Conservation (phyloP, 1,139 yeast genomes). For the Candida tropicalis region DNA sequence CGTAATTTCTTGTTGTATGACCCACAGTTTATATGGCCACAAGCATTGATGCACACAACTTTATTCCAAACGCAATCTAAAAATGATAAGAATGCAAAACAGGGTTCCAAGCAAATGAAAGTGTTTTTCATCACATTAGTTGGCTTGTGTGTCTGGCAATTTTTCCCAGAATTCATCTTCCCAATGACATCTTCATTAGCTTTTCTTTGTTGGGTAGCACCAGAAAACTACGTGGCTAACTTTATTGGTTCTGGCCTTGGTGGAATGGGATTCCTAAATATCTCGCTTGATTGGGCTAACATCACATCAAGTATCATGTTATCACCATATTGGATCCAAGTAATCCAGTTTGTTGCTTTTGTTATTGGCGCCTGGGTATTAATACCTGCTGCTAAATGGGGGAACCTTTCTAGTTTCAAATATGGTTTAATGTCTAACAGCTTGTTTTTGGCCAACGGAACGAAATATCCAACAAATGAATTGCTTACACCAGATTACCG, state of each 20-base stretch:
- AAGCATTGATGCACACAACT: slow-evolving; percentile 50
- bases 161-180: slow-evolving; percentile 45
- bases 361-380: slow-evolving; percentile 44
- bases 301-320: slow-evolving; percentile 47
- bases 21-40: slow-evolving; percentile 50
- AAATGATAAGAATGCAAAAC: slow-evolving; percentile 20
- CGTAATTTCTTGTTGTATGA: slow-evolving; percentile 43
- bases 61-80: slow-evolving; percentile 38
- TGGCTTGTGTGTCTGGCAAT: slow-evolving; percentile 42
- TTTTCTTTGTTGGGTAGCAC: slow-evolving; percentile 47
- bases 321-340: slow-evolving; percentile 49
- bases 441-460: slow-evolving; percentile 36
- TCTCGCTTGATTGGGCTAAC: slow-evolving; percentile 50
- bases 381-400: slow-evolving; percentile 45
- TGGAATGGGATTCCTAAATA: slow-evolving; percentile 46
- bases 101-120: slow-evolving; percentile 34
- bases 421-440: slow-evolving; percentile 46
- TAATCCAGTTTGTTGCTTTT: slow-evolving; percentile 45
- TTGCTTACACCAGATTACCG: slow-evolving; percentile 35
- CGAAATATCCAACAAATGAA: slow-evolving; percentile 37
- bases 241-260: slow-evolving; percentile 51
- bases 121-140: slow-evolving; percentile 33
- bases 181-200: slow-evolving; percentile 48
- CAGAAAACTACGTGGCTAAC: slow-evolving; percentile 34
- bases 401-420: slow-evolving; percentile 25